These are phyloP conservation scores for Fusarium nurragi DNA, from an alignment of 2,329 filamentous ascomycete genomes.

Conservation along the genomic window DNA sequence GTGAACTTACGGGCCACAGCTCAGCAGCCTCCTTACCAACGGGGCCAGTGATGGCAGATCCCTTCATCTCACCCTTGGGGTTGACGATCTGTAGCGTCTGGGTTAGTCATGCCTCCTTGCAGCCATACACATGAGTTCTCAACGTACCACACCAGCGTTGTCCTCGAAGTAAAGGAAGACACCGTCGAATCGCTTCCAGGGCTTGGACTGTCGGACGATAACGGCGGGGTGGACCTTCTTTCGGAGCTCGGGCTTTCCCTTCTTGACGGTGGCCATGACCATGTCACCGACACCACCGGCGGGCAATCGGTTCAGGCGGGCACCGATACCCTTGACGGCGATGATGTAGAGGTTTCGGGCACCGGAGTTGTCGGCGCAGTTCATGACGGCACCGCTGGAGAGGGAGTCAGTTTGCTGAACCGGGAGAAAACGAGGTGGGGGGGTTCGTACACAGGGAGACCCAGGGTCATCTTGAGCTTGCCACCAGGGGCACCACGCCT, in stretches of 20 bases:
- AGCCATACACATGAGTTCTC: too few species aligned
- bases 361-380: conserved; percentile 99
- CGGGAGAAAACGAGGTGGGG: conserved; percentile 10
- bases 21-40: conserved; percentile 99
- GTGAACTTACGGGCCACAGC: conserved; percentile 88
- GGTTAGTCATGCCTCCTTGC: conserved; percentile 48
- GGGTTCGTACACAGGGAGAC: conserved; percentile 90
- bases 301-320: conserved; percentile 95
- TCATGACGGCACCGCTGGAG: conserved; percentile 95
- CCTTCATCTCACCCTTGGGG: conserved; percentile 99
- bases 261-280: conserved; percentile 99
- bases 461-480: conserved; percentile 99
- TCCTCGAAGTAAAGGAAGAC: conserved; percentile 99
- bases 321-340: conserved; percentile 98
- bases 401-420: conserved; percentile 35
- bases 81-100: conserved; percentile 84
- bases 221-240: conserved; percentile 99
- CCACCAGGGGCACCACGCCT: conserved; percentile 94
- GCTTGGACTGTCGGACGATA: conserved; percentile 98
- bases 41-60: conserved; percentile 97
- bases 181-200: conserved; percentile 98
- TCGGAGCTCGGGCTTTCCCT: conserved; percentile 99
- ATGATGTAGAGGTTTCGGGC: conserved; percentile 99
- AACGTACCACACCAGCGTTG: conserved; percentile 96
- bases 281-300: conserved; percentile 99